phyloP scores from a whole-genome alignment of 2,329 filamentous ascomycete species.

The Cercospora brassicicola region DNA sequence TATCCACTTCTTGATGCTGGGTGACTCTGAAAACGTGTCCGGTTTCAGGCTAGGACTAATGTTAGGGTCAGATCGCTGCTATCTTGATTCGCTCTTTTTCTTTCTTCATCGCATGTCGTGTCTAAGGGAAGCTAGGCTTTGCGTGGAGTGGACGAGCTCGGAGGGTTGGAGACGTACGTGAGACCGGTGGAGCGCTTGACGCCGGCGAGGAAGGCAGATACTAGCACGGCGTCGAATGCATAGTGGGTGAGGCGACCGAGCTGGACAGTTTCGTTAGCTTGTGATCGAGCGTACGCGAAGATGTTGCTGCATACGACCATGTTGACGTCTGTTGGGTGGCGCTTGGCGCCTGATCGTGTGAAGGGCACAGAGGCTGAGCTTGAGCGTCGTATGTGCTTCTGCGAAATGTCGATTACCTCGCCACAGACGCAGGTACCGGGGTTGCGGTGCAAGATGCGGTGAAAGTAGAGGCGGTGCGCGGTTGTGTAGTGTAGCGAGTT shows the following conservation, averaged over 20 bases:
- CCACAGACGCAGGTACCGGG: background rate
- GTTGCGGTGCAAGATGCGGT: background rate
- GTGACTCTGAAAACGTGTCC: slow-evolving; percentile 79
- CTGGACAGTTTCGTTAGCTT: slow-evolving; percentile 60
- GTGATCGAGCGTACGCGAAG: background rate
- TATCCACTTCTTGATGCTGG: slow-evolving; percentile 82
- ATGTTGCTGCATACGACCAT: slow-evolving; percentile 7
- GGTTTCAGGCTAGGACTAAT: slow-evolving; percentile 77
- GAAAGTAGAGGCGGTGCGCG: background rate
- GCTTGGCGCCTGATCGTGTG: slow-evolving; percentile 5
- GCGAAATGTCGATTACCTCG: background rate
- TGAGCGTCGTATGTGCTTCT: background rate
- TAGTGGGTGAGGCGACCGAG: slow-evolving; percentile 91
- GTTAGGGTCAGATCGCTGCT: slow-evolving; percentile 45
- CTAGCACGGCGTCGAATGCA: slow-evolving; percentile 92
- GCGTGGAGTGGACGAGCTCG: background rate
- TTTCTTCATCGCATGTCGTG: background rate
- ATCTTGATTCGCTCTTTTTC: background rate
- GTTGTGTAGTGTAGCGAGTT: background rate
- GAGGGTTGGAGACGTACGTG: slow-evolving; percentile 68
- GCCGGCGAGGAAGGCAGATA: slow-evolving; percentile 93
- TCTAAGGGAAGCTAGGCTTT: background rate
- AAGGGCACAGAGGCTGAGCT: background rate
- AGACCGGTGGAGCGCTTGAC: slow-evolving; percentile 96
- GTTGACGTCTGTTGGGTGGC: background rate